A percentile compares a stretch with the other conserved stretches of the same genome.
Evolutionary conservation across 2,329 filamentous ascomycete genomes (phyloP).

Genomic region (Hymenoscyphus fructigenus): DNA sequence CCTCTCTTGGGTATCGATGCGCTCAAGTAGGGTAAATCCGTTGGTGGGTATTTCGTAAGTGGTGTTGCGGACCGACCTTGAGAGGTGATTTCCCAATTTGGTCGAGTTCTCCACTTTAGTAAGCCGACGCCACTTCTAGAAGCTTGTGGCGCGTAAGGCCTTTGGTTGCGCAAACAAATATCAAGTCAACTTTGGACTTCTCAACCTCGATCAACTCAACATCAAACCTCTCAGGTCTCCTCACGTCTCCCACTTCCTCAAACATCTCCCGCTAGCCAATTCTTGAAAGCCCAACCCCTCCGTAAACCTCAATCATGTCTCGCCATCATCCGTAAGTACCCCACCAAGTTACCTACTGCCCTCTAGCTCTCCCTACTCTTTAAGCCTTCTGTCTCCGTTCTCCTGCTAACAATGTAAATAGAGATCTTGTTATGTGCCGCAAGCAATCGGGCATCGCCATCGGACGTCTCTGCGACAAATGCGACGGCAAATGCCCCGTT

Average conservation of each 20-base stretch:
- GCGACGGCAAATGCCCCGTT: constrained; percentile 98
- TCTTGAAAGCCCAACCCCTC: background rate
- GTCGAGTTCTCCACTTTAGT: background rate
- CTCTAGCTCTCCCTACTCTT: constrained; percentile 9
- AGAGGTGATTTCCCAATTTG: constrained; percentile 9
- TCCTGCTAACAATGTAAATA: constrained; percentile 38
- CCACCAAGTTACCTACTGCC: background rate
- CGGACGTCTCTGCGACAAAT: constrained; percentile 98
- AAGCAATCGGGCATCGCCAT: constrained; percentile 98
- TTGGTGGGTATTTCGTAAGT: background rate
- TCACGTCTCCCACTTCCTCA: background rate
- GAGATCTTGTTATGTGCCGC: constrained; percentile 98
- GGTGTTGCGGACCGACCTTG: background rate
- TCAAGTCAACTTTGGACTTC: background rate
- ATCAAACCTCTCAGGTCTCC: background rate
- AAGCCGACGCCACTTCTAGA: constrained; percentile 2
- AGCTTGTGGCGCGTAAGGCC: background rate
- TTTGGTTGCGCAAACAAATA: background rate
- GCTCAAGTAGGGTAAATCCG: background rate
- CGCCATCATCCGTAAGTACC: constrained; percentile 65
- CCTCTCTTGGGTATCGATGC: background rate
- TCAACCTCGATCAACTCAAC: background rate
- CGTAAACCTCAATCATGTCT: constrained; percentile 28
- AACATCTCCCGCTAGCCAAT: background rate
- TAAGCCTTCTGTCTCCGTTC: constrained; percentile 3